Base-by-base conservation (phyloP, 805 yeast species). In the Barnettozyma siamensis region DNA sequence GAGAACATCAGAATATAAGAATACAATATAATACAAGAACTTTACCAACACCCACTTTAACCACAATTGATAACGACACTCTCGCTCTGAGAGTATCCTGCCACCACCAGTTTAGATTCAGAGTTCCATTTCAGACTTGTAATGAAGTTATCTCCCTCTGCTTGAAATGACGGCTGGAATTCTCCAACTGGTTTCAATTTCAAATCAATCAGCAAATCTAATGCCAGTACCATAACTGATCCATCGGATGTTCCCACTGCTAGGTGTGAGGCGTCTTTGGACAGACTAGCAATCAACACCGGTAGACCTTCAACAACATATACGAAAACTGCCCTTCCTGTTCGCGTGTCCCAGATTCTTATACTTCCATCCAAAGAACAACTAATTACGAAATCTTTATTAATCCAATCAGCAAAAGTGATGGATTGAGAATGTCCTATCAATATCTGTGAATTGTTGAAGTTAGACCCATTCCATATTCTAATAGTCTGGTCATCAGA, bases 401-500 rank as follows among this genome's bases (percentile, higher is more conserved):
- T 50, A 38, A 81, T 40, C 95, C 95, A 78, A 35, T 67, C 55
- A 7, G 80, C 66, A 16, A 66, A 70, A 3, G 78, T 65, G 8
- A 80, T 67, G 21, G 86, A 77, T 42, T 78, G 74, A 2, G 76
- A 66, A 55, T 82, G 88, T 0, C 80, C 81, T 7, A 55, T 42
- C 30, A 76, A 55, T 5, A 72, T 62, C 42, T 72, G 72, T 28
- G 72, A 62, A 23, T 77, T 72, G 44, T 75, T 75, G 19, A 75
- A 63, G 26, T 78, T 73, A 21, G 72, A 72, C 29, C 88, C 83
- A 53, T 72, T 75, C 95, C 96, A 89, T 17, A 88, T 66, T 50
- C 86, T 74, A 8, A 88, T 70, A 0, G 74, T 66, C 42, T 75
- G 72, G 57, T 89, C 96, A 55, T 86, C 95, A 2, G 94, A 79